phyloP scores from a whole-genome alignment of 257 asterid species.

The Rehmannia glutinosa region DNA sequence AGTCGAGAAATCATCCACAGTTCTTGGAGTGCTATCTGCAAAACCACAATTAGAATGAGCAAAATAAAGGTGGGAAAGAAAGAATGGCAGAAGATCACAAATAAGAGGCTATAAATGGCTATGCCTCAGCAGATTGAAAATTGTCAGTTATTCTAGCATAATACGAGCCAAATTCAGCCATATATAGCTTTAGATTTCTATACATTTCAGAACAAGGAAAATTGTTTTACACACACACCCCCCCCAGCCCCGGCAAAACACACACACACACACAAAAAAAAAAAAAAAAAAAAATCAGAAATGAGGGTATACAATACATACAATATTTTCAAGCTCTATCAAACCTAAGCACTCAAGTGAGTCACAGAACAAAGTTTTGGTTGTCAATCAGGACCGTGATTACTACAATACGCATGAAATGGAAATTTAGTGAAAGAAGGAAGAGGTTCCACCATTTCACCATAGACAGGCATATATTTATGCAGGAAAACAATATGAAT shows the following conservation, averaged over 20 bases:
- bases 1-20: constrained; percentile 48
- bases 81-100: neutral
- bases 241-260: no score
- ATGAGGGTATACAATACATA: neutral
- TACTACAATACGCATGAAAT: neutral
- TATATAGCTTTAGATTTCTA: no score
- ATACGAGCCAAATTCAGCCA: no score
- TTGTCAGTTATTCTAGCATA: neutral
- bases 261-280: neutral
- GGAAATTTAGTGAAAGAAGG: neutral
- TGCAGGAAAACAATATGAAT: neutral
- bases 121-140: no score
- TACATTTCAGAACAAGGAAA: no score
- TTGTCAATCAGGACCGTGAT: neutral
- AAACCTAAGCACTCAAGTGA: neutral
- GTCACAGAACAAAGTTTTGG: neutral
- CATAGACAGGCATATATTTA: neutral
- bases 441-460: neutral
- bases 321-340: neutral
- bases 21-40: constrained; percentile 59
- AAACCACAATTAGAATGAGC: constrained; percentile 18
- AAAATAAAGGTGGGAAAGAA: constrained; percentile 3
- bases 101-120: neutral
- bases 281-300: neutral
- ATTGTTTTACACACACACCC: no score